Percentiles rank a stretch among this genome's conserved stretches.
These are phyloP conservation scores for Gloeopeniophorella convolvens DNA, from an alignment of 768 basidiomycete species.

Conservation along the genomic window DNA sequence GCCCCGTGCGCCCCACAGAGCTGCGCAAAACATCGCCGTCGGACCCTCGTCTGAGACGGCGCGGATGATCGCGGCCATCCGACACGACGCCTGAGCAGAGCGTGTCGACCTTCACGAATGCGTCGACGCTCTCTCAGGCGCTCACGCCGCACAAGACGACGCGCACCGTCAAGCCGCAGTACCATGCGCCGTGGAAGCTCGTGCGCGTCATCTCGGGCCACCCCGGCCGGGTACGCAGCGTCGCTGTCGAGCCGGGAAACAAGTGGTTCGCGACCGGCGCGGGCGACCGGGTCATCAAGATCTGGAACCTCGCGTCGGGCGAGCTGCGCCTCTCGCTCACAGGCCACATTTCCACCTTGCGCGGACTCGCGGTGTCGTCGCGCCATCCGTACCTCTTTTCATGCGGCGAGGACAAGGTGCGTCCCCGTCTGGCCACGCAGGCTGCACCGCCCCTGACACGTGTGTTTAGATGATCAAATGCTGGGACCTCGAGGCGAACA, in stretches of 20 bases:
- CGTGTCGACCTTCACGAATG: conserved; percentile 64
- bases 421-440: conserved; percentile 18
- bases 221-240: conserved; percentile 94
- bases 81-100: conserved; percentile 64
- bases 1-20: conserved; percentile 67
- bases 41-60: conserved; percentile 49
- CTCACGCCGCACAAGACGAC: conserved; percentile 93
- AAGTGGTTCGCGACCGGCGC: conserved; percentile 98
- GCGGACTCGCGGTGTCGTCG: conserved; percentile 87
- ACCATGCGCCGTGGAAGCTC: conserved; percentile 95
- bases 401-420: conserved; percentile 94
- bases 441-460: not conserved
- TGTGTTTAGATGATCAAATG: conserved; percentile 91
- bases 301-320: conserved; percentile 98
- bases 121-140: conserved; percentile 73
- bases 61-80: conserved; percentile 63
- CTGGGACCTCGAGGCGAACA: conserved; percentile 98
- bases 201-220: conserved; percentile 96
- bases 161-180: conserved; percentile 89
- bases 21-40: conserved; percentile 64
- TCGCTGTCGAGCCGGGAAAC: conserved; percentile 96
- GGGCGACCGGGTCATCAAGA: conserved; percentile 96
- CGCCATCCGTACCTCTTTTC: conserved; percentile 97
- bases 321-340: conserved; percentile 95
- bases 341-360: conserved; percentile 94